Conservation (phyloP, 306 rosid genomes). For the Glycine tomentella region DNA sequence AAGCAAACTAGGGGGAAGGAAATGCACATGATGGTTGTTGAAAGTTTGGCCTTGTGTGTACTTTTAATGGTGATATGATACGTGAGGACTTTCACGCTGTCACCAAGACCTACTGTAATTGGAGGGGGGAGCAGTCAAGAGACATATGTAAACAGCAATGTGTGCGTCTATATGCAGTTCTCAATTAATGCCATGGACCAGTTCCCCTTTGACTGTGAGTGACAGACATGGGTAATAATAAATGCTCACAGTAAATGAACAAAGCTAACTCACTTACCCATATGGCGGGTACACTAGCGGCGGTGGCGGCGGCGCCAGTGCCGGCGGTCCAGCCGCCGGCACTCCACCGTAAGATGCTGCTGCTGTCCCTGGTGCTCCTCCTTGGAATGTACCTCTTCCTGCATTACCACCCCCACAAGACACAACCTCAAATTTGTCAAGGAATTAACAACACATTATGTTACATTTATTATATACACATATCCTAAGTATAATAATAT, state of each 20-base stretch:
- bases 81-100: slow-evolving; percentile 45
- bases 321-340: slow-evolving; percentile 52
- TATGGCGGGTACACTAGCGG: slow-evolving; percentile 68
- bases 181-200: slow-evolving; percentile 54
- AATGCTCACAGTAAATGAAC: slow-evolving; percentile 41
- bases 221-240: slow-evolving; percentile 40
- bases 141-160: slow-evolving; percentile 49
- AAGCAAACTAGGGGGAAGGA: not conserved
- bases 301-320: slow-evolving; percentile 52
- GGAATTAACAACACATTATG: not conserved
- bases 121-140: slow-evolving; percentile 56
- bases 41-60: slow-evolving; percentile 22
- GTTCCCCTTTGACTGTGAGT: slow-evolving; percentile 53
- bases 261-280: slow-evolving; percentile 58
- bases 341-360: slow-evolving; percentile 55
- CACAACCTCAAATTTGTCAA: not conserved
- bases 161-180: slow-evolving; percentile 56
- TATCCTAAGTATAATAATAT: not conserved
- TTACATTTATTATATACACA: not conserved
- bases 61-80: slow-evolving; percentile 18
- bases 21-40: slow-evolving; percentile 19
- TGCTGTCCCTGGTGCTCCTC: slow-evolving; percentile 40
- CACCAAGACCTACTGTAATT: slow-evolving; percentile 52
- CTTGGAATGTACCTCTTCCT: slow-evolving; percentile 70
- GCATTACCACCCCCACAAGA: not conserved